phyloP scores from a whole-genome alignment of 2,329 filamentous ascomycete genomes.

The Aspergillus thermomutatus region DNA sequence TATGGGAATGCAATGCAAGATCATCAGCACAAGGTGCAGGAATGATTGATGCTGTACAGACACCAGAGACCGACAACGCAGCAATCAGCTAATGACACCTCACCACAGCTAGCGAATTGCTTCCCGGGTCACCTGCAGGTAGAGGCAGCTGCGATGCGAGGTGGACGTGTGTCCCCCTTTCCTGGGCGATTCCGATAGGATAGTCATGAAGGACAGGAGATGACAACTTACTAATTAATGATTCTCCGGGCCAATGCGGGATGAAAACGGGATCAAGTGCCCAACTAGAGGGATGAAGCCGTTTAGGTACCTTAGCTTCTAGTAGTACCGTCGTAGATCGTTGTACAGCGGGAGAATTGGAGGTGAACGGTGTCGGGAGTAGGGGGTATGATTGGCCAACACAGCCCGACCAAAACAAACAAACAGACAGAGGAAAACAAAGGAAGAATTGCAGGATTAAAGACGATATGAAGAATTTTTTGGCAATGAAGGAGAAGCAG shows the following conservation, averaged over 20 bases:
- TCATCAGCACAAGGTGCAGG: not conserved
- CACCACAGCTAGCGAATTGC: not conserved
- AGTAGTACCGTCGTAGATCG: not conserved
- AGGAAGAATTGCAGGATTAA: not conserved
- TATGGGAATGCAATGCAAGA: not conserved
- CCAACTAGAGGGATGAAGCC: not conserved
- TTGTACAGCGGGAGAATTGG: not conserved
- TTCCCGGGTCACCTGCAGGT: not conserved
- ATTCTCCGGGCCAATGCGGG: not conserved
- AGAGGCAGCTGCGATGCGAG: slow-evolving; percentile 2
- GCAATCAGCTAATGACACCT: not conserved
- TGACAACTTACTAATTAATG: not conserved
- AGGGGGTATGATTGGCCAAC: not conserved
- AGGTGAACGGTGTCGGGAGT: not conserved
- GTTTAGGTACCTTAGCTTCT: not conserved
- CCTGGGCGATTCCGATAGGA: not conserved
- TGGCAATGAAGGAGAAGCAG: not conserved
- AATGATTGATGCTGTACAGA: not conserved
- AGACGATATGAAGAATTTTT: not conserved
- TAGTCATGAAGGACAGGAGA: not conserved
- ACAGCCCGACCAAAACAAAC: slow-evolving; percentile 3
- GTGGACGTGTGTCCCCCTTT: slow-evolving; percentile 7
- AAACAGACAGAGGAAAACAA: slow-evolving; percentile 15
- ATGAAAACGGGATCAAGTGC: not conserved
- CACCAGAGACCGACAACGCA: not conserved